Percentiles rank a stretch among this genome's conserved stretches.
Evolutionary conservation across 495 filamentous ascomycete species (phyloP).

Genomic region (Xylaria flabelliformis): DNA sequence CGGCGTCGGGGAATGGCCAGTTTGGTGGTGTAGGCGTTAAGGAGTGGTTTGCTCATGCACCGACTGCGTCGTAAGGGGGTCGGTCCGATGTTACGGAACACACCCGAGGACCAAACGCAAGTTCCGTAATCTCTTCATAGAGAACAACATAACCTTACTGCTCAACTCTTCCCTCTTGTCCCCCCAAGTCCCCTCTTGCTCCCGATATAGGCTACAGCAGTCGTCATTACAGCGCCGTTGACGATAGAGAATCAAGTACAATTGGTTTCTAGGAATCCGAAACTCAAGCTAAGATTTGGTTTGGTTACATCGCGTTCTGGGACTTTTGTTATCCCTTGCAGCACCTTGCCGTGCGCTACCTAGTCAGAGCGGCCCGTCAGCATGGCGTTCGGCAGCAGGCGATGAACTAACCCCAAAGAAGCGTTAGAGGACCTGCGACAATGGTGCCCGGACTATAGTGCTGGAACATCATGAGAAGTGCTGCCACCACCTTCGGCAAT

Average conservation of each 20-base stretch:
- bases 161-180: background rate
- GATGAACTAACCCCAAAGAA: constrained; percentile 3
- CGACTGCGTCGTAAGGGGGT: constrained; percentile 12
- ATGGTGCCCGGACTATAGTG: background rate
- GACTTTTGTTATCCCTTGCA: constrained; percentile 12
- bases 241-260: background rate
- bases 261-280: background rate
- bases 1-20: constrained; percentile 12
- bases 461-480: background rate
- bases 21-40: constrained; percentile 18
- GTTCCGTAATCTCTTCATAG: background rate
- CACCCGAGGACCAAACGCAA: background rate
- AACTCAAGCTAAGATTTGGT: background rate
- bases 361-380: constrained; percentile 4
- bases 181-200: background rate
- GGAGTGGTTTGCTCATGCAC: constrained; percentile 23
- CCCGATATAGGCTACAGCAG: too few relatives aligned
- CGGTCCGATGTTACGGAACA: background rate
- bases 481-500: too few relatives aligned
- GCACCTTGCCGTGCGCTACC: background rate
- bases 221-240: background rate
- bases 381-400: background rate
- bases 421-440: background rate
- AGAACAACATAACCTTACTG: background rate
- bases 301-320: background rate